Base-by-base conservation (phyloP, 306 rosid species). In the Mimosa bimucronata region DNA sequence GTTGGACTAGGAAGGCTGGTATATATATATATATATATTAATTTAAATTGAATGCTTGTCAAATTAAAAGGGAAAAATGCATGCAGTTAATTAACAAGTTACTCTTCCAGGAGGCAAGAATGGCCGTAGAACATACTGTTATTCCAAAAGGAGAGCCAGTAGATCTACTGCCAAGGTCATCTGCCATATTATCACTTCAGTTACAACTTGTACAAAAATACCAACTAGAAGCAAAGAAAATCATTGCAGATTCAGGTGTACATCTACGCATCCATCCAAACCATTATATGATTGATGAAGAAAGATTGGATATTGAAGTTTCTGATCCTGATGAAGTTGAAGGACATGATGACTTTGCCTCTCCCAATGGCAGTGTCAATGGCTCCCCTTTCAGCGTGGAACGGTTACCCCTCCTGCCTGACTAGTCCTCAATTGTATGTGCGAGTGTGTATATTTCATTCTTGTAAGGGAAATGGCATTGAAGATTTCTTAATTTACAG, bases 111-210 rank as follows among this genome's bases (percentile, higher is more conserved):
- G 97, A 93, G 88, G 97, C 97, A 77, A 90, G 99, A 85, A 76
- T 91, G 74, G 98, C 98, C 61, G 85, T 95, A 82, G 99, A 95
- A 87, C 89, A 89, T 66, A 68, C 73, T 30, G 98, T 93, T 53
- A 90, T 93, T 73, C 94, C 91, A n/a, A 95, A 85, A 80, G 93
- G 89, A 66, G 97, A 92, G 77, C 71, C 91, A 6, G 91, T 85
- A 66, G 96, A 95, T 68, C 93, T 93, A 62, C 91, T 93, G 62
- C 98, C 98, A 23, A 88, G 99, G 76, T 80, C 94, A 74, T 45
- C 91, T 61, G 84, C 73, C 61, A 85, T 90, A 71, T 71, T 88
- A 48, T 81, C 93, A 55, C 85, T 88, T 82, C 99, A 90, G 91
- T 79, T 88, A 7, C 89, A 88, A 42, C 91, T 95, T 81, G 85